phyloP scores from a whole-genome alignment of 345 rosid genomes.

The Eutrema heterophyllum region DNA sequence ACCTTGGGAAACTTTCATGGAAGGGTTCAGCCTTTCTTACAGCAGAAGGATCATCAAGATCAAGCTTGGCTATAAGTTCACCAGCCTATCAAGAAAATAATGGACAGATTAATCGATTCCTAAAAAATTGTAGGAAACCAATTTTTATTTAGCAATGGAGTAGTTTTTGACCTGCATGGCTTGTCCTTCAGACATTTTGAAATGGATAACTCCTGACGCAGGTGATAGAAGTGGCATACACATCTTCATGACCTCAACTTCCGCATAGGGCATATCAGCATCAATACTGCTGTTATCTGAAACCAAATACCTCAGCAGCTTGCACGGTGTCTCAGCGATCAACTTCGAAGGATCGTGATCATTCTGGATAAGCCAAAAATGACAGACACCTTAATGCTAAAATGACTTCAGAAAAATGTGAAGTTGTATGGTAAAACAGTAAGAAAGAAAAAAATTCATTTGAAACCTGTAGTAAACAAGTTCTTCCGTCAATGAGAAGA shows the following conservation, averaged over 20 bases:
- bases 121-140: background rate
- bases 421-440: background rate
- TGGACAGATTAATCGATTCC: background rate
- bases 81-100: slow-evolving; percentile 66
- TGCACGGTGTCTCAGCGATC: slow-evolving; percentile 99
- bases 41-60: slow-evolving; percentile 97
- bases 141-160: background rate
- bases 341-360: slow-evolving; percentile 99
- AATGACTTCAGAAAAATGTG: background rate
- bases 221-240: slow-evolving; percentile 99
- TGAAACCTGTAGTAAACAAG: slow-evolving; percentile 89
- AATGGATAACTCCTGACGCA: slow-evolving; percentile 81
- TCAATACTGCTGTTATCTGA: slow-evolving; percentile 86
- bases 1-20: slow-evolving; percentile 79
- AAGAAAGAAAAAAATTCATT: background rate
- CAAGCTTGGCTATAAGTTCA: slow-evolving; percentile 95
- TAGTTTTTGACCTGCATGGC: slow-evolving; percentile 77
- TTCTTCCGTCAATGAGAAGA: slow-evolving; percentile 97
- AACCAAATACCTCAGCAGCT: slow-evolving; percentile 88
- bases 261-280: slow-evolving; percentile 92
- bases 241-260: slow-evolving; percentile 99
- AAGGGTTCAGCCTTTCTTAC: slow-evolving; percentile 98
- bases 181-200: slow-evolving; percentile 97
- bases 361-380: slow-evolving; percentile 46
- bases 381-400: slow-evolving; percentile 6